Conservation (phyloP, 139 green algal genomes). For the Micractinium sp. region DNA sequence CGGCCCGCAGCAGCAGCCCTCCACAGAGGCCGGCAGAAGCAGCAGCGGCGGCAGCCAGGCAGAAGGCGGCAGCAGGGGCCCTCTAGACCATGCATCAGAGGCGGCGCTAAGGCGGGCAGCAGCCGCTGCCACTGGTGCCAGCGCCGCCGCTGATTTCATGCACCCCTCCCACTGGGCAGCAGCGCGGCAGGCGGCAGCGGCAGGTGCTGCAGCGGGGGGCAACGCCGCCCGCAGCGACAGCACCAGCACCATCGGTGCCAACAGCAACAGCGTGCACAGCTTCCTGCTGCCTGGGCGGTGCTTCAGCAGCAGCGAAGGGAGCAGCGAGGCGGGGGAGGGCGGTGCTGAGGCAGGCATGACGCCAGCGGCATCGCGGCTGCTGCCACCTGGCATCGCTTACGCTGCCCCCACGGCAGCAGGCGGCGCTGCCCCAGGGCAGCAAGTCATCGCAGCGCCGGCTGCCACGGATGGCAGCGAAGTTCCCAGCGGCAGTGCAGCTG, state of each 20-base stretch:
- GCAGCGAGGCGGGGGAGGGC: slow-evolving; percentile 7
- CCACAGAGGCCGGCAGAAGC: neutral
- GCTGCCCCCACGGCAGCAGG: neutral
- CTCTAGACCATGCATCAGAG: no score
- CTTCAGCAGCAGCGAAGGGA: slow-evolving; percentile 5
- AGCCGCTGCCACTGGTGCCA: neutral
- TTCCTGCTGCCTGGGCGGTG: slow-evolving; percentile 23
- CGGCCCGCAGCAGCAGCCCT: neutral
- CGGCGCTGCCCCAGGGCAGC: neutral
- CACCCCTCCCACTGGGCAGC: slow-evolving; percentile 5
- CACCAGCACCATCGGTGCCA: neutral
- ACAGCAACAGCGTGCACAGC: slow-evolving; percentile 23
- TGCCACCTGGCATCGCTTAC: neutral
- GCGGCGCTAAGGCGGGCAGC: neutral
- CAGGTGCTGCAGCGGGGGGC: no score
- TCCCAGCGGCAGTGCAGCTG: neutral
- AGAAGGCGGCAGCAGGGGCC: neutral
- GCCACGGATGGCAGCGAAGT: no score
- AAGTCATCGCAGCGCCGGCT: neutral
- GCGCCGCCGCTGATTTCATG: slow-evolving; percentile 6
- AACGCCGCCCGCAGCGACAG: neutral
- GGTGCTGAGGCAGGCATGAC: neutral
- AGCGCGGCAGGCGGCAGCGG: neutral
- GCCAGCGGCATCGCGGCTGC: neutral
- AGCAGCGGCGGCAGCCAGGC: neutral